phyloP scores from a whole-genome alignment of 2,329 filamentous ascomycete species.

The Ophiocordyceps camponoti-leonardi region DNA sequence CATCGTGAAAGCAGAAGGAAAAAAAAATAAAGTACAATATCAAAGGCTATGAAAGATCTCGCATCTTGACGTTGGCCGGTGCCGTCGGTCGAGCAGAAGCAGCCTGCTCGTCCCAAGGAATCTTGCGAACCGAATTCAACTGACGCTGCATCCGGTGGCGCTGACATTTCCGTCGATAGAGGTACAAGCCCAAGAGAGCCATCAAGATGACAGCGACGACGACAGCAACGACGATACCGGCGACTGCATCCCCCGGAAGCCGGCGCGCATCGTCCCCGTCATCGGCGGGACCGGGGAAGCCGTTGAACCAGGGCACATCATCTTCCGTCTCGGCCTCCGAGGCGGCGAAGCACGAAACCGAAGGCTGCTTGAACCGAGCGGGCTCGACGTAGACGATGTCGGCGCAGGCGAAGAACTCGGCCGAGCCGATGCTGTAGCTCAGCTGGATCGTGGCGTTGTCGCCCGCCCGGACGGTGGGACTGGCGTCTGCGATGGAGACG shows the following conservation, averaged over 20 bases:
- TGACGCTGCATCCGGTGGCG: constrained; percentile 7
- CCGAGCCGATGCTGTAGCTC: constrained; percentile 26
- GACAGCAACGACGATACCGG: constrained; percentile 56
- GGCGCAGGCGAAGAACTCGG: constrained; percentile 31
- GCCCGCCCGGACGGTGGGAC: constrained; percentile 18
- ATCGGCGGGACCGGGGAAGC: constrained; percentile 4
- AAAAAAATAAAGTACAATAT: too few species aligned
- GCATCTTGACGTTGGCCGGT: constrained; percentile 4
- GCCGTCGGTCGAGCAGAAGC: constrained; percentile 1
- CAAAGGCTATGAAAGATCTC: constrained; percentile 5
- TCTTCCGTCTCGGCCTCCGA: constrained; percentile 10
- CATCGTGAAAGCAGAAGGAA: too few species aligned
- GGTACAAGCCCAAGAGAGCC: constrained; percentile 39
- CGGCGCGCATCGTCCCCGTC: constrained; percentile 2
- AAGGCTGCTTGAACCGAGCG: constrained; percentile 12
- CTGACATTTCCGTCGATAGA: constrained; percentile 20
- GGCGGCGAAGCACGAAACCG: constrained; percentile 25
- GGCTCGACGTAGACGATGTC: constrained; percentile 26
- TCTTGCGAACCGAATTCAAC: constrained; percentile 8
- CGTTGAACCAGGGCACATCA: constrained; percentile 9
- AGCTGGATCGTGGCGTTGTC: constrained; percentile 31
- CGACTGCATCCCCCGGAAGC: constrained; percentile 53
- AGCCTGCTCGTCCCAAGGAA: constrained; percentile 8
- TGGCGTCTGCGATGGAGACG: constrained; percentile 17
- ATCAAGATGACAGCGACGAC: constrained; percentile 45